Evolutionary conservation across 192 early-diverging fungal genomes (phyloP).

Genomic region (Chytriomyces sp.): DNA sequence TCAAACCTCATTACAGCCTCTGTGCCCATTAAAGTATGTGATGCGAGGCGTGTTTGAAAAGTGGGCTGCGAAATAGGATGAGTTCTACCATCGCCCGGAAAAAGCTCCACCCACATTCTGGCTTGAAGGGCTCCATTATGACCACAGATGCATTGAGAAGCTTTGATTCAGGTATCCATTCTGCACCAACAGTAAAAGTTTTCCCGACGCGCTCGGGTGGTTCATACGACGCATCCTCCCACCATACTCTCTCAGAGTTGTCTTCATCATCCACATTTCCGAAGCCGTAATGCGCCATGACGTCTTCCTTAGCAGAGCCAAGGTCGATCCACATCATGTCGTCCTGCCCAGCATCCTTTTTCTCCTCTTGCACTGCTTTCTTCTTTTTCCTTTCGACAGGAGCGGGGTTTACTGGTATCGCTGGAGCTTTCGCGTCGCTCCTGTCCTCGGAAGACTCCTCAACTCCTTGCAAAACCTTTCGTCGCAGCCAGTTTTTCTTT

Average conservation of each 20-base stretch:
- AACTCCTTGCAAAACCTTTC: background rate
- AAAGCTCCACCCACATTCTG: background rate
- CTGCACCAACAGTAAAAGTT: background rate
- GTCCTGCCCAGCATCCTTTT: background rate
- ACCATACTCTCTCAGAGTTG: background rate
- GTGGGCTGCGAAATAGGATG: background rate
- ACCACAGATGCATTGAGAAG: background rate
- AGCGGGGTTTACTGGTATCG: too few species aligned
- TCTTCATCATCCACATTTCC: background rate
- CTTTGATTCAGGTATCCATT: background rate
- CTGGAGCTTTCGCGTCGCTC: background rate
- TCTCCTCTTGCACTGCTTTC: background rate
- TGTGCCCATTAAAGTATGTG: constrained; percentile 15
- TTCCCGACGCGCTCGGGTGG: background rate
- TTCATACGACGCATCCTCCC: background rate
- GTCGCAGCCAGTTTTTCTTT: background rate
- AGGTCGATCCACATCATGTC: background rate
- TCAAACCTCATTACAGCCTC: constrained; percentile 23
- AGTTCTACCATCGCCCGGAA: background rate
- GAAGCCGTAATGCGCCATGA: background rate
- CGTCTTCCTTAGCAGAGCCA: background rate
- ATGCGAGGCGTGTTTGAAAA: constrained; percentile 12
- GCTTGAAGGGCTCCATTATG: background rate
- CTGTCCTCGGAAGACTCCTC: background rate
- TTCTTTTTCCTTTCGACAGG: too few species aligned